phyloP scores from a whole-genome alignment of 2,329 filamentous ascomycete genomes.

The Xylaria sp. region DNA sequence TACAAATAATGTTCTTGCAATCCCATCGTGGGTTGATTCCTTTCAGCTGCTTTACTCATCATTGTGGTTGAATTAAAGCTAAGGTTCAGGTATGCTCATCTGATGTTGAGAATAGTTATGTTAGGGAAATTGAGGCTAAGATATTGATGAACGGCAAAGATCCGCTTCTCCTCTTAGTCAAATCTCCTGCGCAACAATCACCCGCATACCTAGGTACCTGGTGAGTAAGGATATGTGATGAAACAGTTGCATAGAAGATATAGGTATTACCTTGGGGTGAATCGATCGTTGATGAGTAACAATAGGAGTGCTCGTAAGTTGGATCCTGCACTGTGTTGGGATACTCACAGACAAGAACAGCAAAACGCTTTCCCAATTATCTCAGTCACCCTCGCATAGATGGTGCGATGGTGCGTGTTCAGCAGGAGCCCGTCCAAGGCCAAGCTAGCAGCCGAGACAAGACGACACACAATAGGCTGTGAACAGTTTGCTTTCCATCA shows the following conservation, averaged over 20 bases:
- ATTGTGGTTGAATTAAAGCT: not conserved
- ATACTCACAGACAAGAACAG: not conserved
- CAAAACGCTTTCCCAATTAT: not conserved
- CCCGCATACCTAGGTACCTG: not conserved
- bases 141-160: not conserved
- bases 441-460: conserved; percentile 34
- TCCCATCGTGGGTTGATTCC: not conserved
- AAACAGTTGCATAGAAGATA: not conserved
- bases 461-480: conserved; percentile 27
- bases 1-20: not conserved
- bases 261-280: not conserved
- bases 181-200: not conserved
- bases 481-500: conserved; percentile 19
- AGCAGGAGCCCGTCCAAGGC: not conserved
- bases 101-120: not conserved
- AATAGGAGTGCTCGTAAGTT: not conserved
- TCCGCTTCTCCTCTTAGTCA: not conserved
- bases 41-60: not conserved
- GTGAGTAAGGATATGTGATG: not conserved
- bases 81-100: not conserved
- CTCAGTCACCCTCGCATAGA: not conserved
- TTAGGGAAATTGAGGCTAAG: not conserved
- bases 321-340: conserved; percentile 4
- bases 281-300: not conserved
- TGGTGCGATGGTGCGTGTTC: no score